Base-by-base conservation (phyloP, 176 grass and related monocot species). In the Chrysopogon serrulatus region DNA sequence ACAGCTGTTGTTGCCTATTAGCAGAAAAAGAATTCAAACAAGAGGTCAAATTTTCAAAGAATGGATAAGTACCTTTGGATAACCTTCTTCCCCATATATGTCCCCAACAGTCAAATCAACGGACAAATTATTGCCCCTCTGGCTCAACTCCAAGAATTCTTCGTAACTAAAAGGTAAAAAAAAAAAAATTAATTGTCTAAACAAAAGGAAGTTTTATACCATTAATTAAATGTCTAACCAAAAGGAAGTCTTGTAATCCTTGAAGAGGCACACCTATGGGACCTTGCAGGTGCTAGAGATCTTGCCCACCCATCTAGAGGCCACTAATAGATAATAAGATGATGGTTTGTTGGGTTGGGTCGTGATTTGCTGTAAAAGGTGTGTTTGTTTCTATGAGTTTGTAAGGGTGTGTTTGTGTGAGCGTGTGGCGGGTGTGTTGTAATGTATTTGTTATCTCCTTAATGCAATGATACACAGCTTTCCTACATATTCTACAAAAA, bases 61-160 rank as follows among this genome's bases (percentile, higher is more conserved):
- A 33, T 28, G 62, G 37, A 49, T 68, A 66, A 51, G 61, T 92
- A 98, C 96, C 96, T 98, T 94, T 35, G 92, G 87, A 69, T 98
- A 98, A 84, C 96, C 96, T 4, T 87, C 73, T 77, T 92, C 93
- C 16, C 96, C 96, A 85, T 98, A 98, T 64, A 98, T 98, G 79
- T 98, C 91, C 26, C 93, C 96, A 77, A 98, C 96, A 65, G 96
- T 96, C 63, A 98, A 93, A 87, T 98, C 96, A 18, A 98, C 89
- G 28, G 93, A 74, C 67, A 98, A 76, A 90, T 95, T 98, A 88
- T 95, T 90, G 34, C 93, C 96, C 48, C 81, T 88, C 87, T 90
- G 89, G 85, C 91, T 94, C 77, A 98, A 88, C 83, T 94, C 93
- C 83, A 98, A 88, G 53, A 98, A 90, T 89, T 98, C 89, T 85